These are phyloP conservation scores for Wickerhamiella australiensis DNA, from an alignment of 805 yeast species.

Conservation along the genomic window DNA sequence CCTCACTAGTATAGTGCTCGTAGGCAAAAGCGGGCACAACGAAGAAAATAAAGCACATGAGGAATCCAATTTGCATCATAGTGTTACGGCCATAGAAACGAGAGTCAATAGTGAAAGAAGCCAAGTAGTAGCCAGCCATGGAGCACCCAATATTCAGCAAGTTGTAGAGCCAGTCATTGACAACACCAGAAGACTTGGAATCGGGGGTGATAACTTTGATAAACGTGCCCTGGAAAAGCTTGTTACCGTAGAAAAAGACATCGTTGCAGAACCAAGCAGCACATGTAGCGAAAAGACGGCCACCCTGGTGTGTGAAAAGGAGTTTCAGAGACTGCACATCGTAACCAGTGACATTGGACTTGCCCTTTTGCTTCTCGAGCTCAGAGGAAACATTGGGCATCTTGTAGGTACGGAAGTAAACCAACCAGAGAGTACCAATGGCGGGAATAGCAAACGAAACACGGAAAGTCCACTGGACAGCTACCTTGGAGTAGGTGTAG, in stretches of 20 bases:
- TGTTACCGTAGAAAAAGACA: conserved; percentile 54
- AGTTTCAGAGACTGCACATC: conserved; percentile 26
- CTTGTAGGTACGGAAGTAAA: conserved; percentile 30
- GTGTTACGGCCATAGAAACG: conserved; percentile 43
- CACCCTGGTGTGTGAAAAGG: conserved; percentile 24
- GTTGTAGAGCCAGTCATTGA: conserved; percentile 38
- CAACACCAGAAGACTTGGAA: conserved; percentile 37
- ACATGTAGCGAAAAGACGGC: conserved; percentile 40
- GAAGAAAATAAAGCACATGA: conserved; percentile 42
- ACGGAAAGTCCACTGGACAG: conserved; percentile 32
- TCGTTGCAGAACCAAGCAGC: conserved; percentile 54
- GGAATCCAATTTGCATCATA: conserved; percentile 45
- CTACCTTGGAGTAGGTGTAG: conserved; percentile 25
- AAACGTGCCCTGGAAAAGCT: conserved; percentile 35
- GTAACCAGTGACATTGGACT: conserved; percentile 30
- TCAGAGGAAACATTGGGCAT: conserved; percentile 28
- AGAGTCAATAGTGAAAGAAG: conserved; percentile 43
- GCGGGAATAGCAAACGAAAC: conserved; percentile 31
- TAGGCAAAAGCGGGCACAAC: conserved; percentile 49
- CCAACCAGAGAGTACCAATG: conserved; percentile 30
- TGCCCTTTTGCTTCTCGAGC: conserved; percentile 25
- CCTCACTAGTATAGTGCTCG: conserved; percentile 32
- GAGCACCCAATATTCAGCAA: conserved; percentile 57
- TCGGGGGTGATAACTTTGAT: conserved; percentile 35
- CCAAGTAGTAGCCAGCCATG: conserved; percentile 51